Evolutionary conservation across 768 basidiomycete genomes (phyloP), one percentile per base, ranked within the genome.

Genomic region (Boletus sp.): DNA sequence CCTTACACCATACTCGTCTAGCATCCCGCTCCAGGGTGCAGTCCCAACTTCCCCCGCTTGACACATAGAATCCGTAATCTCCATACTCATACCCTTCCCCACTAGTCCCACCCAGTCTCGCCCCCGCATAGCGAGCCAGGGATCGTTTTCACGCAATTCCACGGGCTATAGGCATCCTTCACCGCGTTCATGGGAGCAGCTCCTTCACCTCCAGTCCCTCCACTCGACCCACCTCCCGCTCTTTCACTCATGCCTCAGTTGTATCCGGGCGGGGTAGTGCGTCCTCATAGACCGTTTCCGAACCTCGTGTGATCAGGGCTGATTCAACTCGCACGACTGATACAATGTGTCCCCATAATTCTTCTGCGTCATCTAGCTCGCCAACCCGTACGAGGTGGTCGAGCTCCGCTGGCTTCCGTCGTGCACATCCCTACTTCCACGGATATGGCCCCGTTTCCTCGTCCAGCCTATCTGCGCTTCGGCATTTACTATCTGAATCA

Each of bases 251-350:
- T 47, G 56, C 67, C n/a, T 71, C 64, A 10, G 62, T 52, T 32
- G 54, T 69, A 52, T 68, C 70, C 37, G 66, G 66, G n/a, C 68
- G 73, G 51, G 59, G 69, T 49, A 65, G 66, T 41, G 21, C 62
- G 42, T 39, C 68, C 68, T 51, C 75, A 60, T 52, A 63, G 68
- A 51, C 66, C 64, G 49, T 67, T 68, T 54, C 84, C 60, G 84
- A 88, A 61, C 89, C 89, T 40, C 82, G 89, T 45, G 77, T 91
- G 53, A 78, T 91, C 42, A 85, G 87, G 49, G 81, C 77, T 17
- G 76, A 78, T 49, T 70, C 76, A 37, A 62, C 76, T 50, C 76
- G 74, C 35, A 68, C 56, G 50, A 62, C 66, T n/a, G 82, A 83
- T 50, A 50, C 69, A 21, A 66, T 75, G 27, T 82, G 80, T 61